These are phyloP conservation scores for Pisolithus orientalis DNA, from an alignment of 768 basidiomycete species.

Conservation along the genomic window DNA sequence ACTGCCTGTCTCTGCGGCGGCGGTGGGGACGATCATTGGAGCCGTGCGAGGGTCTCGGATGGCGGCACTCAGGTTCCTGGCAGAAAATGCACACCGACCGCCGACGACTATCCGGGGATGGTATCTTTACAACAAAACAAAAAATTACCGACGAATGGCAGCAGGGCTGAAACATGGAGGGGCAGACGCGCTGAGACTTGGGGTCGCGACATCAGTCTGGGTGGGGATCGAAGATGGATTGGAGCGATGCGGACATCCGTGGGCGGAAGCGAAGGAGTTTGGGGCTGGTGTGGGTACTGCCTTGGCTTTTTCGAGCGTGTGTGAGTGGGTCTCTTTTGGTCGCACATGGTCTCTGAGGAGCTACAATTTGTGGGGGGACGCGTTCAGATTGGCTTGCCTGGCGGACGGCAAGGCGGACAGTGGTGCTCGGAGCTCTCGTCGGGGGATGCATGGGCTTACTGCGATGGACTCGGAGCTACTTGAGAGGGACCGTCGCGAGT, in stretches of 20 bases:
- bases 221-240: conserved; percentile 43
- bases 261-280: conserved; percentile 42
- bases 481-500: conserved; percentile 19
- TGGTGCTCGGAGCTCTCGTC: conserved; percentile 50
- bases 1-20: conserved; percentile 54
- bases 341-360: background rate
- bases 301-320: conserved; percentile 48
- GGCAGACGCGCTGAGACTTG: conserved; percentile 47
- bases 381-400: conserved; percentile 52
- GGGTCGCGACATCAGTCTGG: conserved; percentile 40
- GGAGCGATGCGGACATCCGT: conserved; percentile 28
- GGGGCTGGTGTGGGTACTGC: conserved; percentile 65
- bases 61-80: conserved; percentile 75
- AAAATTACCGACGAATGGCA: conserved; percentile 81
- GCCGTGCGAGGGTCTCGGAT: conserved; percentile 63
- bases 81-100: conserved; percentile 88
- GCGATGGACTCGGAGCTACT: conserved; percentile 30
- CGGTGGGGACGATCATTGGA: conserved; percentile 65
- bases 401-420: conserved; percentile 40
- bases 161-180: conserved; percentile 67
- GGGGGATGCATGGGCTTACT: conserved; percentile 50
- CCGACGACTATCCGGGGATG: conserved; percentile 85
- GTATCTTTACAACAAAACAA: conserved; percentile 96
- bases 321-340: conserved; percentile 29
- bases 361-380: background rate